Evolutionary conservation across 2,329 filamentous ascomycete species (phyloP).

Genomic region (Beauveria caledonica): DNA sequence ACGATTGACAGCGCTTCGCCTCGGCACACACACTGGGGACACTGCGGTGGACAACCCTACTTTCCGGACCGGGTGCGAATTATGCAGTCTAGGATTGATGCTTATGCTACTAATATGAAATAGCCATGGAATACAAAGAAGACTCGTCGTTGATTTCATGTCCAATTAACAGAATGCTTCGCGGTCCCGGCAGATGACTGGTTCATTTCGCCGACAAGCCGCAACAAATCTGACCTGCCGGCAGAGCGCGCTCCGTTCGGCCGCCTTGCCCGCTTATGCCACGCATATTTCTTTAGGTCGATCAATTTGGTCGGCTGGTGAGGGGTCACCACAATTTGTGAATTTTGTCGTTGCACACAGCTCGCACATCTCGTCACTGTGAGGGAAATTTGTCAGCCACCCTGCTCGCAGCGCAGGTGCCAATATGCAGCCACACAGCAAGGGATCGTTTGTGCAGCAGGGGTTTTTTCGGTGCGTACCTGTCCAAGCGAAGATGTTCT

Average conservation of each 20-base stretch:
- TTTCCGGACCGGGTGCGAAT: background rate
- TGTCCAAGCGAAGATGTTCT: slow-evolving; percentile 27
- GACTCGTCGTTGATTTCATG: background rate
- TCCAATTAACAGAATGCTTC: slow-evolving; percentile 4
- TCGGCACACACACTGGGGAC: slow-evolving; percentile 2
- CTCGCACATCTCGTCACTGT: background rate
- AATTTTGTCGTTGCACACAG: slow-evolving; percentile 2
- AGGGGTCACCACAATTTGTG: slow-evolving; percentile 10
- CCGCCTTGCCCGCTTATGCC: slow-evolving; percentile 2
- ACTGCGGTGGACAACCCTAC: background rate
- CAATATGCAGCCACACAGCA: background rate
- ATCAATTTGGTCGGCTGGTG: slow-evolving; percentile 7
- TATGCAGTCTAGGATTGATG: slow-evolving; percentile 9
- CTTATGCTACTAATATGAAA: background rate
- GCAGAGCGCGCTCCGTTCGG: slow-evolving; percentile 6
- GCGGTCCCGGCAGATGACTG: slow-evolving; percentile 11
- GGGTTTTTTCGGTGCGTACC: slow-evolving; percentile 16
- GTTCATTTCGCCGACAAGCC: slow-evolving; percentile 10
- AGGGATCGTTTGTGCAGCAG: background rate
- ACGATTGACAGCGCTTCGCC: background rate
- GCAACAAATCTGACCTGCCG: slow-evolving; percentile 10
- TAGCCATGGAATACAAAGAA: background rate
- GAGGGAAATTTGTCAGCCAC: slow-evolving; percentile 5
- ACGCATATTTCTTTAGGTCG: slow-evolving; percentile 6
- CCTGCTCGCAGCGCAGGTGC: background rate